phyloP scores from a whole-genome alignment of 768 basidiomycete species.

The Xanthoconium stramineum region DNA sequence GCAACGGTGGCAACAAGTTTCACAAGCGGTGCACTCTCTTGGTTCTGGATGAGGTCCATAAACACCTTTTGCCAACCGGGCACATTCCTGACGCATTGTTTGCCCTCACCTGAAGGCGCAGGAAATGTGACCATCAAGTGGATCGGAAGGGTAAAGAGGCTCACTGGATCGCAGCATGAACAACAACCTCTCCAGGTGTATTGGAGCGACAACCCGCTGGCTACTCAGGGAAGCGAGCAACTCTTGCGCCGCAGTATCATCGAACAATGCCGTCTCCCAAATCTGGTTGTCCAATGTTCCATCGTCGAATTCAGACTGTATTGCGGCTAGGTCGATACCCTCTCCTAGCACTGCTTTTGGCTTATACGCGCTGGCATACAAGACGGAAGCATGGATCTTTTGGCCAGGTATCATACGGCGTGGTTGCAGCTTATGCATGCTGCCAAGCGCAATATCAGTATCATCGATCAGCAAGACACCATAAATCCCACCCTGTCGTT shows the following conservation, averaged over 20 bases:
- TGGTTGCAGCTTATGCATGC: too few species aligned
- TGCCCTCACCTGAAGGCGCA: slow-evolving; percentile 17
- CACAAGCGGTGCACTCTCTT: slow-evolving; percentile 13
- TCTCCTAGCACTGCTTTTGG: slow-evolving; percentile 19
- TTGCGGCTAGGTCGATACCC: slow-evolving; percentile 22
- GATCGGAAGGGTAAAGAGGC: neutral
- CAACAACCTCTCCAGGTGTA: slow-evolving; percentile 3
- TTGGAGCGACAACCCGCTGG: slow-evolving; percentile 5
- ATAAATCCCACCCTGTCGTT: too few species aligned
- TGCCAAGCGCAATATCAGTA: too few species aligned
- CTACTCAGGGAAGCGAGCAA: slow-evolving; percentile 9
- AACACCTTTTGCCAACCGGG: slow-evolving; percentile 11
- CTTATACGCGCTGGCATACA: slow-evolving; percentile 20
- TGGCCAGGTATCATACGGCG: too few species aligned
- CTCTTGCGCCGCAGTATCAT: slow-evolving; percentile 13
- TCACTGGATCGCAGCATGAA: slow-evolving; percentile 24
- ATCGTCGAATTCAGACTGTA: neutral
- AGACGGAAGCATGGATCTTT: slow-evolving; percentile 11
- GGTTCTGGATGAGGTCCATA: slow-evolving; percentile 6
- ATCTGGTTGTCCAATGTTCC: slow-evolving; percentile 2
- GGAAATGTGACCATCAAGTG: neutral
- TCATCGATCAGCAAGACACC: too few species aligned
- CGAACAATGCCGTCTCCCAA: slow-evolving; percentile 23
- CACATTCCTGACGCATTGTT: slow-evolving; percentile 16
- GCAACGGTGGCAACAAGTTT: slow-evolving; percentile 22